Evolutionary conservation across 805 yeast genomes (phyloP), one percentile per base, ranked within the genome.

Genomic region (Isabelozyma heimii): DNA sequence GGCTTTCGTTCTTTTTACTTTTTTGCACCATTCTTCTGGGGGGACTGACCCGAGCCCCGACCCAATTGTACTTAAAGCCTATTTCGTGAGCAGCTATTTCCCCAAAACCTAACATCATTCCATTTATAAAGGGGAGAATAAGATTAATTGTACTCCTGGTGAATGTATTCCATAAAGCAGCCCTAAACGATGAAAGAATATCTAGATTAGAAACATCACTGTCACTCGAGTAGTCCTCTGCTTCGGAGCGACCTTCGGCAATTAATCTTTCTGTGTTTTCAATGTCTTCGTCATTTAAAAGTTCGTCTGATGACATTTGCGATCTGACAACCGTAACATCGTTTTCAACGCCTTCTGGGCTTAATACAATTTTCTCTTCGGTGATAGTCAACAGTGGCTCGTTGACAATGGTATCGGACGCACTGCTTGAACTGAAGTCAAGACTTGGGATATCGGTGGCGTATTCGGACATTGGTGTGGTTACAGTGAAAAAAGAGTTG

Each of bases 21-120:
- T 56, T 60, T 44, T 55, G 54, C 46, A 56, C 60, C 44, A 63
- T 49, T 52, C 73, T 62, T 49, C 62, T 55, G 10, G 67, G 63
- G 1, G 79, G 80, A 45, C 67, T 64, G 45, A 82, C 90, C 60
- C 76, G 78, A 12, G 91, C 91, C 5, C 87, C 90, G 17, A 75
- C 61, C 88, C 94, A 87, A 42, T 89, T 84, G 69, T 81, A 85
- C 43, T 77, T 76, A 72, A 89, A 88, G 5, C 97, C 96, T 39
- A 92, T 69, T 60, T 92, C 97, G 63, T 91, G 97, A 8, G 98
- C 98, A 50, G 89, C 72, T 16, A 92, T 84, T 71, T 92, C 98
- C 1, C 98, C 98, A 64, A 92, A 90, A 0, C 98, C 98, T 45
- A 92, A 78, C 97, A 91, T 91, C 68, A 92, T 73, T 8, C 98